Conservation (phyloP, 805 yeast species). For the Lachancea meyersii region DNA sequence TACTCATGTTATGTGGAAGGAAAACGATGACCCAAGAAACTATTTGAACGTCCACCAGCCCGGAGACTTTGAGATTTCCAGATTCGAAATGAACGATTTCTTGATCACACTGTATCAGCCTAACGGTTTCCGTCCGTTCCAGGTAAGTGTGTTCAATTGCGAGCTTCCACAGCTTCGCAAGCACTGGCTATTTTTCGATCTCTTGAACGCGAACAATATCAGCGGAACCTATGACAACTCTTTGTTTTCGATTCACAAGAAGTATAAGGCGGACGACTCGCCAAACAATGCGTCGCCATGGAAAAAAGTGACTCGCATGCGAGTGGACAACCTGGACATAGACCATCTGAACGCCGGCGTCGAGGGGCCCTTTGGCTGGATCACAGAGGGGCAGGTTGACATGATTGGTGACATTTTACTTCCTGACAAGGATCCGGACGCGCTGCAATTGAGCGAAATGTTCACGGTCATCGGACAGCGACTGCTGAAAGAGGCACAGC, state of each 20-base stretch:
- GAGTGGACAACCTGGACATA: constrained; percentile 79
- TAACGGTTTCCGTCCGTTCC: constrained; percentile 69
- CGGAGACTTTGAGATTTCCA: constrained; percentile 90
- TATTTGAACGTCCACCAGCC: constrained; percentile 67
- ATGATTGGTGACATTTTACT: constrained; percentile 86
- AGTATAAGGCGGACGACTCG: constrained; percentile 20
- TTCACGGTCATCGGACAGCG: constrained; percentile 43
- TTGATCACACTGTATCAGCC: constrained; percentile 81
- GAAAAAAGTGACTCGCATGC: constrained; percentile 64
- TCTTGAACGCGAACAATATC: constrained; percentile 73
- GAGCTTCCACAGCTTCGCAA: constrained; percentile 74
- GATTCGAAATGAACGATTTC: constrained; percentile 77
- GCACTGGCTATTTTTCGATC: constrained; percentile 89
- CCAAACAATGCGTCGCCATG: constrained; percentile 33
- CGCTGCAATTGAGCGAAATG: constrained; percentile 41
- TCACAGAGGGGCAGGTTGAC: constrained; percentile 84
- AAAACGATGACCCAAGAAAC: constrained; percentile 74
- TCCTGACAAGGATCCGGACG: constrained; percentile 55
- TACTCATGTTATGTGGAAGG: constrained; percentile 77
- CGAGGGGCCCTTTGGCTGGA: constrained; percentile 97
- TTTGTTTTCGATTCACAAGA: constrained; percentile 80
- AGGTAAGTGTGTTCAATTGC: constrained; percentile 81
- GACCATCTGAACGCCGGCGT: constrained; percentile 88
- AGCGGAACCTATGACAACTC: constrained; percentile 93
- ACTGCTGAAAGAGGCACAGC: constrained; percentile 43